A percentile compares a stretch with the other conserved stretches of the same genome.
Conservation (phyloP, 176 grass and related monocot species). For the Chloris gayana region DNA sequence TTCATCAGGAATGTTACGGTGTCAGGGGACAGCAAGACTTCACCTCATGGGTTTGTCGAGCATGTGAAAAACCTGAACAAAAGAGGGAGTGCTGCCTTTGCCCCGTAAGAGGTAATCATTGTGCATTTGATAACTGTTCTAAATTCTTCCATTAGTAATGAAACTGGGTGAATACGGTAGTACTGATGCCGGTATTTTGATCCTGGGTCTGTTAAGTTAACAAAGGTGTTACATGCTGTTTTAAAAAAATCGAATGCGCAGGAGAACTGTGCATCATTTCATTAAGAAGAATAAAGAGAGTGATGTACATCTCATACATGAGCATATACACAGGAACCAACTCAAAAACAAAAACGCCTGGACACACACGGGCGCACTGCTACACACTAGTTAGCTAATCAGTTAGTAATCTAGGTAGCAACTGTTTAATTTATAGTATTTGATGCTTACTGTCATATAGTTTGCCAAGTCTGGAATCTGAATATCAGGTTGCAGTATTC, state of each 20-base stretch:
- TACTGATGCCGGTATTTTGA: background rate
- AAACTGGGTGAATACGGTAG: background rate
- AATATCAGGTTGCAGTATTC: constrained; percentile 11
- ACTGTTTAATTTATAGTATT: background rate
- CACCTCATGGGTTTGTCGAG: constrained; percentile 93
- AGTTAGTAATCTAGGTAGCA: no score
- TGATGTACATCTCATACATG: no score
- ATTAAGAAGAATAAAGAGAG: no score
- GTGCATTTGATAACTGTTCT: no score
- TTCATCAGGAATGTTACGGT: constrained; percentile 99
- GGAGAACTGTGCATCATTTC: no score
- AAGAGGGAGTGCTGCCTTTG: constrained; percentile 95
- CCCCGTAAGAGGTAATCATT: constrained; percentile 94
- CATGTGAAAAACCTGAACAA: constrained; percentile 83
- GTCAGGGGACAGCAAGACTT: constrained; percentile 86
- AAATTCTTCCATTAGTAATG: constrained; percentile 9
- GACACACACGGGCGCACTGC: no score
- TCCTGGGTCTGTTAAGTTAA: constrained; percentile 17
- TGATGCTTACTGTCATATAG: constrained; percentile 16
- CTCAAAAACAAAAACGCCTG: no score
- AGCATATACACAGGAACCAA: no score
- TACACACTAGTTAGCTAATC: no score
- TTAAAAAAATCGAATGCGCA: no score
- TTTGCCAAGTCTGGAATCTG: constrained; percentile 11
- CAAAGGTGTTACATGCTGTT: background rate